Base-by-base conservation (phyloP, 2,329 filamentous ascomycete species). In the Magnaporthiopsis incrustans region DNA sequence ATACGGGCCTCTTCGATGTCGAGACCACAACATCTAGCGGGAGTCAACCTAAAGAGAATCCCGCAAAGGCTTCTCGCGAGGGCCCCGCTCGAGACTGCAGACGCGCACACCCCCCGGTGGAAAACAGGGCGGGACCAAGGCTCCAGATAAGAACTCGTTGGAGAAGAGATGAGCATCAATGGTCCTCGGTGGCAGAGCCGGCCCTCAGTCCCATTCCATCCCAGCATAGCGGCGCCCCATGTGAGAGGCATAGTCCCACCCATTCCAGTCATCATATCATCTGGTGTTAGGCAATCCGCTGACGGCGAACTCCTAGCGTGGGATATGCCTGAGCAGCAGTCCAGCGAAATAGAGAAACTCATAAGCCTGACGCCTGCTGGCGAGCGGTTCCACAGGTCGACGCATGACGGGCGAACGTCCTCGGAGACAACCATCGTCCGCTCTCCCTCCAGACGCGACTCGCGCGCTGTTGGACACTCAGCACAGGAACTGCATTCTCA, bases 121-220 rank as follows among this genome's bases (percentile, higher is more conserved):
- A 35, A 25, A 32, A 38, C 7, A 38, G 58, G 8, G 32, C 26
- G 15, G n/a, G 30, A 8, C 33, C 30, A 11, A 22, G 58, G 58
- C 10, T 6, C 22, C 58, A 60, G 58, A 27, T 35, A 38, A 32
- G 32, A 14, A 71, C 80, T 2, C 76, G 69, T 66, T 85, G 80
- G 82, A 77, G 73, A 64, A 76, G 76, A 30, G 75, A 78, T 30
- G 75, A 74, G 1, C 75, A 76, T 26, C 78, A 81, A 64, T 85
- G 82, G 82, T 82, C 79, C 5, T 83, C 81, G 4, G 77, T 77
- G 1, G 78, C 78, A 30, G 80, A 82, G 65, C 81, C 82, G 14
- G 73, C 73, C 10, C 68, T 85, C 59, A 83, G 79, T 62, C 80
- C 81, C 15, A 82, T 83, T 62, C 71, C 76, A 69, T 82, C 80